Evolutionary conservation across 352 stramenopile species (phyloP), one percentile per base, ranked within the genome.

Genomic region (Halophytophthora batemanensis): DNA sequence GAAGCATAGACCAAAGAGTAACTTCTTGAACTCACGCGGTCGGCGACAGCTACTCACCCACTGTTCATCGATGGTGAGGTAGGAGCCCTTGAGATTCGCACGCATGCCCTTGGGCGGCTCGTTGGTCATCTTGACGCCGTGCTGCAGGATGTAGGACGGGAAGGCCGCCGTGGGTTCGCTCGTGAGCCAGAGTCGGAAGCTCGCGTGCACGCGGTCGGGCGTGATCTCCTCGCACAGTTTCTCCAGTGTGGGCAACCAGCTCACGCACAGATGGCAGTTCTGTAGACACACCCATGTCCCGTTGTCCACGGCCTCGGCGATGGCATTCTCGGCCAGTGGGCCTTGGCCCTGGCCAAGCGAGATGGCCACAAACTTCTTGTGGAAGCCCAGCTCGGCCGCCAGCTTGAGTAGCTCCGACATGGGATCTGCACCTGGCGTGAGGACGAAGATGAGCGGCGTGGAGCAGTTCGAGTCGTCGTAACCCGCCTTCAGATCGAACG

Each of bases 81-180:
- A 98, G n/a, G 85, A 93, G 5, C 87, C 90, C 45, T 96, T 92
- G 10, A 98, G 55, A 64, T 98, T 98, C 8, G 90, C 90, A 15
- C 93, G 77, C 83, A 98, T 94, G 7, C 95, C 94, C 44, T 96
- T 96, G 0, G 95, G 91, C 6, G 95, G 93, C 45, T 98, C 95
- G 42, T 97, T 97, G 17, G 93, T 98, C 84, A 98, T 98, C 69
- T 98, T 98, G 45, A 96, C 82, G 13, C 87, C 86, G 41, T 96
- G 92, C 42, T 96, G 92, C 12, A 98, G 72, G 31, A 98, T 96
- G 44, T 89, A 97, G 1, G 92, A 93, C 35, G 95, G 95, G 59
- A 98, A 98, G 11, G 91, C 75, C 0, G 75, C 70, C n/a, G 86
- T 96, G 15, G 95, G 95, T 53, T 98, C 86, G 29, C 87, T 97